Base-by-base conservation (phyloP, 805 yeast species). In the Teunomyces atbi region DNA sequence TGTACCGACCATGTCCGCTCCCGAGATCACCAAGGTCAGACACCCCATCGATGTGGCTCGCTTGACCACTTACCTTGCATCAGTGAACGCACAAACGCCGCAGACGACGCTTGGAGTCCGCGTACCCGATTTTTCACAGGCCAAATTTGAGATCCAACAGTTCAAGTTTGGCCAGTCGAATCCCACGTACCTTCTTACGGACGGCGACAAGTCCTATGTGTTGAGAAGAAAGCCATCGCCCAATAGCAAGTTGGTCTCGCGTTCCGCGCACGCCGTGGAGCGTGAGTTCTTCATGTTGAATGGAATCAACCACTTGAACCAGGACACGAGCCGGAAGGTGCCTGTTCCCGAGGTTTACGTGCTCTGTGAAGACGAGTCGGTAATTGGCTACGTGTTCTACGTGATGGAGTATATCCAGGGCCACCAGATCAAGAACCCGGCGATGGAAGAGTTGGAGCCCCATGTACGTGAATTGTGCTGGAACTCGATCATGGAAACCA, bases 91-190 rank as follows among this genome's bases (percentile, higher is more conserved):
- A 13, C 46, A 5, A 16, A 51, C 33, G 54, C 60, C 21, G 7
- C 12, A 26, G 3, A 38, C 52, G n/a, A 58, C 64, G 1, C 32
- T 50, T 3, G 75, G 74, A 1, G 50, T 55, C 6, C 32, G 47
- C 16, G 46, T 59, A 5, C 60, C 63, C 1, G 53, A 55, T 12
- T 39, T 45, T 8, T 39, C 50, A 7, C 23, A 45, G 11, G 53
- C 57, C 39, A 48, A 62, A 43, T 61, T 62, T 11, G 52, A 50
- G 0, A 57, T 79, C 36, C 64, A 72, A 48, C 87, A 82, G 60
- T 82, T 82, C 63, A 71, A 71, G 21, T 79, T 76, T 58, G 87
- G 87, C 12, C 87, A 82, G 58, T 77, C 83, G 1, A 82, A 82
- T 56, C 87, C 86, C 10, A 80, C 85, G 1, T 82, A 80, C 56